Conservation (phyloP, 768 basidiomycete species). For the Cubamyces sp. region DNA sequence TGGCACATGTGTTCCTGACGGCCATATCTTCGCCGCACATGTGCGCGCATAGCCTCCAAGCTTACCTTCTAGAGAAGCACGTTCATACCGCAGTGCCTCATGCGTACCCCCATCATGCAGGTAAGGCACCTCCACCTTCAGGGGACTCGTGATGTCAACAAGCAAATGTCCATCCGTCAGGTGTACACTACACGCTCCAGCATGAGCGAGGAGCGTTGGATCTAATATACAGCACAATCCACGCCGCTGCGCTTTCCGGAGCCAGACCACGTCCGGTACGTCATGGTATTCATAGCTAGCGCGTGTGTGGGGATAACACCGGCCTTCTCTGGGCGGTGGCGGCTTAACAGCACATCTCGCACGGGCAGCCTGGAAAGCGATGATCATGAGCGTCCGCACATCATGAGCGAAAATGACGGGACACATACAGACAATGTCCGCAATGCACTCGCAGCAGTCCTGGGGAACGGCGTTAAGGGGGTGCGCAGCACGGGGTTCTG, state of each 20-base stretch:
- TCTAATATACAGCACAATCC: not conserved
- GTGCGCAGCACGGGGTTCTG: not conserved
- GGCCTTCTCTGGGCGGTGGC: not conserved
- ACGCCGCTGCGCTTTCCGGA: not conserved
- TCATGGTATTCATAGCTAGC: not conserved
- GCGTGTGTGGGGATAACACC: not conserved
- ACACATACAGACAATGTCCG: conserved; percentile 70
- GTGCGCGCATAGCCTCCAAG: too few relatives aligned
- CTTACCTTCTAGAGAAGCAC: too few relatives aligned
- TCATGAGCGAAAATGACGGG: not conserved
- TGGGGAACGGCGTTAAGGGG: conserved; percentile 32
- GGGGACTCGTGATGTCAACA: not conserved
- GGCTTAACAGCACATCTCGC: conserved; percentile 71
- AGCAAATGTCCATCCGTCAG: not conserved
- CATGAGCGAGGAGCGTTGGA: not conserved
- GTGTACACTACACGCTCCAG: conserved; percentile 1
- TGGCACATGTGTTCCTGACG: too few relatives aligned
- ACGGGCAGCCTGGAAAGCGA: conserved; percentile 64
- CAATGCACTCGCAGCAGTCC: conserved; percentile 73
- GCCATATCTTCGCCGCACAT: too few relatives aligned
- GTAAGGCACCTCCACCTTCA: not conserved
- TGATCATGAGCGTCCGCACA: conserved; percentile 11
- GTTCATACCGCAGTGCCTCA: not conserved
- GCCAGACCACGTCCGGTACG: not conserved
- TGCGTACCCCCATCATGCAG: not conserved